phyloP scores from a whole-genome alignment of 768 basidiomycete species.

The Boletellus ananas region DNA sequence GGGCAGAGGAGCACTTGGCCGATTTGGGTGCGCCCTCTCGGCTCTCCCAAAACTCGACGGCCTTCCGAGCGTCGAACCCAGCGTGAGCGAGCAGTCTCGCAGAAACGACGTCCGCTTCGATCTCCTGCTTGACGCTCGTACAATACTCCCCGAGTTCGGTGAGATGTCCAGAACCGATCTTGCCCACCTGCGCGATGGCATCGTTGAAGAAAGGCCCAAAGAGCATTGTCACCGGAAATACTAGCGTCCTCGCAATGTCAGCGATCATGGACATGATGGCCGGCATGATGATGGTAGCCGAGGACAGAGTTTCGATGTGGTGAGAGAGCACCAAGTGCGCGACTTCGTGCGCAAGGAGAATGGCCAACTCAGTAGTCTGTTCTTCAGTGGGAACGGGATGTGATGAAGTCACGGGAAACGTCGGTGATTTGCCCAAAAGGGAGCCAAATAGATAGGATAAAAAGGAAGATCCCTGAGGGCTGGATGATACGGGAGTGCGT shows the following conservation, averaged over 20 bases:
- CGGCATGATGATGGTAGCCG: slow-evolving; percentile 77
- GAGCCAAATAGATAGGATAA: slow-evolving; percentile 47
- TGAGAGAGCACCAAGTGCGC: slow-evolving; percentile 88
- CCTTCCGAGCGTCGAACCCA: slow-evolving; percentile 81
- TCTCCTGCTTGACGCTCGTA: slow-evolving; percentile 78
- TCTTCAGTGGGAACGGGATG: slow-evolving; percentile 65
- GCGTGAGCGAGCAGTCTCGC: slow-evolving; percentile 87
- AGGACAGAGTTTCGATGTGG: slow-evolving; percentile 89
- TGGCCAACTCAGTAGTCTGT: slow-evolving; percentile 85
- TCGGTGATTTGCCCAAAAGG: slow-evolving; percentile 33
- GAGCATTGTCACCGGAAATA: slow-evolving; percentile 88
- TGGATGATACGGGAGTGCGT: slow-evolving; percentile 15
- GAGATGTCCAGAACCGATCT: slow-evolving; percentile 73
- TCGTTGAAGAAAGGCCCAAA: slow-evolving; percentile 96
- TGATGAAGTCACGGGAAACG: slow-evolving; percentile 27
- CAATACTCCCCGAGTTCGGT: slow-evolving; percentile 69
- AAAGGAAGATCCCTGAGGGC: slow-evolving; percentile 36
- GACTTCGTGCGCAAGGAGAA: slow-evolving; percentile 90
- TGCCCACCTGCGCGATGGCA: slow-evolving; percentile 78
- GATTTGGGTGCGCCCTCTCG: slow-evolving; percentile 33
- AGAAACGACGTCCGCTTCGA: slow-evolving; percentile 90
- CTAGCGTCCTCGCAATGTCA: slow-evolving; percentile 70
- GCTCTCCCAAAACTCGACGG: slow-evolving; percentile 80
- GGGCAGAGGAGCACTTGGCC: slow-evolving; percentile 21
- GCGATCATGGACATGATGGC: slow-evolving; percentile 71